Conservation (phyloP, 225 moss, liverwort and hornwort species). For the Pseudoscleropodium purum region DNA sequence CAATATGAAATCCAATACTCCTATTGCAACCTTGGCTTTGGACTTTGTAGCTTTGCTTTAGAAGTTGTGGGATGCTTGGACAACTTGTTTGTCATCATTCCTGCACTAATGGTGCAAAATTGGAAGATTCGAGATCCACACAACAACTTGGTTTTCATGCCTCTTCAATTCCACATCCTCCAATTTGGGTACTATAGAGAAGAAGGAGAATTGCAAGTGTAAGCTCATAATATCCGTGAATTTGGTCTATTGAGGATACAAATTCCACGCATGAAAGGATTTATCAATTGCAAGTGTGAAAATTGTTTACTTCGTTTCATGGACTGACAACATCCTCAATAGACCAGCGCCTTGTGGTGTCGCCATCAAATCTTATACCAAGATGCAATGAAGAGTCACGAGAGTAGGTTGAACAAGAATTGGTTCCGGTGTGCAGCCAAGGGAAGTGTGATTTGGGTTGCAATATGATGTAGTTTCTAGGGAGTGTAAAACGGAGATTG, state of each 20-base stretch:
- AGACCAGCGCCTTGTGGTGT: not conserved
- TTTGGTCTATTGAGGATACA: not conserved
- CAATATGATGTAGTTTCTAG: not conserved
- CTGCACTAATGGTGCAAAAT: not conserved
- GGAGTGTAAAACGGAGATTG: not conserved
- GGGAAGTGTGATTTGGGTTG: not conserved
- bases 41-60: not conserved
- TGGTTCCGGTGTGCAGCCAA: not conserved
- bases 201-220: not conserved
- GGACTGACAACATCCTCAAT: accelerated
- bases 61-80: not conserved
- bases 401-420: not conserved
- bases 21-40: accelerated
- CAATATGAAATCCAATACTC: accelerated
- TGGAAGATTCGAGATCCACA: not conserved
- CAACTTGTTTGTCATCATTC: not conserved
- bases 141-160: not conserved
- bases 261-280: accelerated
- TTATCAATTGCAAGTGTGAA: not conserved
- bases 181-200: accelerated
- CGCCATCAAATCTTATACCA: not conserved
- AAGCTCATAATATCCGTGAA: accelerated
- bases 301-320: accelerated
- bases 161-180: not conserved
- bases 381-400: not conserved